Conservation (phyloP, 495 filamentous ascomycete species). For the Lasiosphaeria miniovina region DNA sequence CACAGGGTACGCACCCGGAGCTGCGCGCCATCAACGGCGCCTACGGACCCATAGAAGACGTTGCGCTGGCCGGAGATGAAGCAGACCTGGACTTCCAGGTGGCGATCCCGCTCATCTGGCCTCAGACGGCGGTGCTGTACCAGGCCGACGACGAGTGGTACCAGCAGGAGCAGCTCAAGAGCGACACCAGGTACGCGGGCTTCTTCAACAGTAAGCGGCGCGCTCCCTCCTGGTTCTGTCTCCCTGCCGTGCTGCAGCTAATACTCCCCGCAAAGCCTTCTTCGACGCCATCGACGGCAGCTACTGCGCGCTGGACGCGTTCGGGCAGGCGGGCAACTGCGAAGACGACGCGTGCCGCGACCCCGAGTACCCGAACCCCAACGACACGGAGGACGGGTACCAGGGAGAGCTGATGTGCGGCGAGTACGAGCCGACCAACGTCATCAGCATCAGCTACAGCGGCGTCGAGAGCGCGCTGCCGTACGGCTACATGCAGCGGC, state of each 20-base stretch:
- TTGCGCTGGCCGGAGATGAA: slow-evolving; percentile 30
- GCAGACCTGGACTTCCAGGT: slow-evolving; percentile 36
- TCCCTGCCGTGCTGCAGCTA: slow-evolving; percentile 46
- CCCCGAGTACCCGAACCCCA: slow-evolving; percentile 54
- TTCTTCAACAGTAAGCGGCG: slow-evolving; percentile 49
- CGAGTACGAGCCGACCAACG: slow-evolving; percentile 36
- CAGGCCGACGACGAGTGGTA: slow-evolving; percentile 57
- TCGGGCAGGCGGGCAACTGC: slow-evolving; percentile 33
- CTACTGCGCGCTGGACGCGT: slow-evolving; percentile 52
- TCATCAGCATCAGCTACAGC: slow-evolving; percentile 42
- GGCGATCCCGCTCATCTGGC: slow-evolving; percentile 48
- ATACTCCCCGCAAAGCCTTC: slow-evolving; percentile 26
- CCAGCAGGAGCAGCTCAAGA: slow-evolving; percentile 18
- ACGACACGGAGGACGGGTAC: slow-evolving; percentile 45
- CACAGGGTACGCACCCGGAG: slow-evolving; percentile 34
- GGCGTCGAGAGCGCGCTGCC: slow-evolving; percentile 37
- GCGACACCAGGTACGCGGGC: slow-evolving; percentile 25
- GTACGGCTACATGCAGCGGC: slow-evolving; percentile 34
- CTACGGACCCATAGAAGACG: slow-evolving; percentile 29
- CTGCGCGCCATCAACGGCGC: slow-evolving; percentile 40
- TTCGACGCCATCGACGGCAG: slow-evolving; percentile 57
- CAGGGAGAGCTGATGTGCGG: slow-evolving; percentile 60
- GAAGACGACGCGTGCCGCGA: slow-evolving; percentile 37
- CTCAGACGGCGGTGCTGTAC: slow-evolving; percentile 57
- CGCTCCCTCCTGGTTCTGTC: slow-evolving; percentile 1